Percentiles rank a stretch among this genome's conserved stretches.
Conservation (phyloP, 2,329 filamentous ascomycete genomes). For the Colletotrichum tamarilloi region DNA sequence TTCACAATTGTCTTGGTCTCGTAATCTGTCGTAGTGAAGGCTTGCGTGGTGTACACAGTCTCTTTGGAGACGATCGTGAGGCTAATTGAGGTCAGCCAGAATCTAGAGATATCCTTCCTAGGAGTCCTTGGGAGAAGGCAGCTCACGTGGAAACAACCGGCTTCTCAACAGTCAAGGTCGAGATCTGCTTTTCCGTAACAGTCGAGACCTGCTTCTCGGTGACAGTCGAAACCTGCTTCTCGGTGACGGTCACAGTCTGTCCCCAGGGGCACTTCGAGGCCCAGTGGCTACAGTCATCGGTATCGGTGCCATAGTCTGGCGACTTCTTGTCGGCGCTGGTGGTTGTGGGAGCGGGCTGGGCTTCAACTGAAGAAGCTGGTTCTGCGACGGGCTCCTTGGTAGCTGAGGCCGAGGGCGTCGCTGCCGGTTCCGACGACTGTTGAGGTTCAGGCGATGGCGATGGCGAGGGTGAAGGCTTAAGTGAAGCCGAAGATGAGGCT, state of each 20-base stretch:
- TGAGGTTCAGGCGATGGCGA: not conserved
- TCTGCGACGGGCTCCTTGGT: not conserved
- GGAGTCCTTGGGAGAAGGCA: not conserved
- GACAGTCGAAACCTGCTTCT: constrained; percentile 3
- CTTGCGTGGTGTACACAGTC: constrained; percentile 28
- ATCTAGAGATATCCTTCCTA: not conserved
- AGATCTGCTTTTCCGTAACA: constrained; percentile 37
- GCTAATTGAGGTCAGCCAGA: not conserved
- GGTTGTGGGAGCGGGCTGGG: constrained; percentile 10
- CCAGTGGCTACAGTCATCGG: constrained; percentile 29
- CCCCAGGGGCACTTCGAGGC: constrained; percentile 32
- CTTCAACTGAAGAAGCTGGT: not conserved
- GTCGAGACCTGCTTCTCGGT: constrained; percentile 14
- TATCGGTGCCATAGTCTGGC: constrained; percentile 18
- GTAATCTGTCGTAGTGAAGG: constrained; percentile 28
- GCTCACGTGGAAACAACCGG: constrained; percentile 21
- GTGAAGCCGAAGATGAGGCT: not conserved
- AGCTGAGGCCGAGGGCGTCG: not conserved
- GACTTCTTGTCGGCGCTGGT: constrained; percentile 6
- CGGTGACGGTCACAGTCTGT: constrained; percentile 22
- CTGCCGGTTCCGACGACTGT: not conserved
- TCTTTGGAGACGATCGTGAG: constrained; percentile 18
- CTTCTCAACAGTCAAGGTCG: constrained; percentile 7
- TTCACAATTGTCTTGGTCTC: constrained; percentile 18
- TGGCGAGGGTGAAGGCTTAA: not conserved